Evolutionary conservation across 2,329 filamentous ascomycete species (phyloP).

Genomic region (Cladophialophora immunda): DNA sequence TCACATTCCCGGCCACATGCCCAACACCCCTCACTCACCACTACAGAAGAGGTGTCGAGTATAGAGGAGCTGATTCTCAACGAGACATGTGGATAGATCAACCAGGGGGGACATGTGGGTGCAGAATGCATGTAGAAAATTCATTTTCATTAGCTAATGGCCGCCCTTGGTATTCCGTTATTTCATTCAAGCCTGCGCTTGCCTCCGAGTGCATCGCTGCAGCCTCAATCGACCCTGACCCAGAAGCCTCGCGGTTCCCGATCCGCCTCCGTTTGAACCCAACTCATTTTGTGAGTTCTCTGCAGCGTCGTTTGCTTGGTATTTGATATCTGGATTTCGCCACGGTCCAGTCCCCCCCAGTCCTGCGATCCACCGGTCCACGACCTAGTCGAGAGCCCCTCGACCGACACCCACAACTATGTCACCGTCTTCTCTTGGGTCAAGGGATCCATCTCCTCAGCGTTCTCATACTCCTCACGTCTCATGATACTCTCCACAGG

Average conservation of each 20-base stretch:
- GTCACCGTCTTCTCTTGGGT: conserved; percentile 48
- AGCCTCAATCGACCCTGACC: not conserved
- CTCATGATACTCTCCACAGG: conserved; percentile 96
- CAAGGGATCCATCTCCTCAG: conserved; percentile 44
- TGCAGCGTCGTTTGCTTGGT: not conserved
- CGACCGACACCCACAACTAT: conserved; percentile 13
- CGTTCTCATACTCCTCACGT: conserved; percentile 59
- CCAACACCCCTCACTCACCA: not conserved
- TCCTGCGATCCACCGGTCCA: not conserved
- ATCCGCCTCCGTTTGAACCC: not conserved
- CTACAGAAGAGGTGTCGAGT: not conserved
- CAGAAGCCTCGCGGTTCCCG: not conserved
- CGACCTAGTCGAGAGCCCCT: not conserved
- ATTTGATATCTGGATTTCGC: not conserved
- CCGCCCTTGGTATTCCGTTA: conserved; percentile 8
- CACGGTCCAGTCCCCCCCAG: not conserved
- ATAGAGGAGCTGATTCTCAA: not conserved
- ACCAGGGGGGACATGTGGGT: not conserved
- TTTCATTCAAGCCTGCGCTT: not conserved
- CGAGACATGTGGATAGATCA: not conserved
- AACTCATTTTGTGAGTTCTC: not conserved
- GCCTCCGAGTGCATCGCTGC: not conserved
- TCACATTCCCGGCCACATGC: not conserved
- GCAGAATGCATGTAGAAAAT: not conserved
- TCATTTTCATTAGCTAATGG: conserved; percentile 10